These are phyloP conservation scores for Fraxinus nigra DNA, from an alignment of 305 asterid genomes.

Conservation along the genomic window DNA sequence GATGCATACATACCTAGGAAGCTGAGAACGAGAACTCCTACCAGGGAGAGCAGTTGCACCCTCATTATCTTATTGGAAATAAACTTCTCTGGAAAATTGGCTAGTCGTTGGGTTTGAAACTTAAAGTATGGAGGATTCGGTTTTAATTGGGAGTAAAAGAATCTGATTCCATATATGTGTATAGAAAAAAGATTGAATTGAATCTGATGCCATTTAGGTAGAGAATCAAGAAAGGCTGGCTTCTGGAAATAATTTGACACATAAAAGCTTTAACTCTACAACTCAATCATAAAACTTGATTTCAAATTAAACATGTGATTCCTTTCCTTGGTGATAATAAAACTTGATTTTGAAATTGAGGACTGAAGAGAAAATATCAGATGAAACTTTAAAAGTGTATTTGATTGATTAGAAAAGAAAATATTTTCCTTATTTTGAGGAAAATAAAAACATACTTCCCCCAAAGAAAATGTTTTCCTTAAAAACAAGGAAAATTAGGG, in stretches of 20 bases:
- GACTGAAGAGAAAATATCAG: background rate
- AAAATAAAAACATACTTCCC: no score
- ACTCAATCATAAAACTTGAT: conserved; percentile 3
- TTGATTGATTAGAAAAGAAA: no score
- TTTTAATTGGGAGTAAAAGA: background rate
- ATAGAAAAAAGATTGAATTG: background rate
- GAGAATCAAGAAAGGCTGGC: background rate
- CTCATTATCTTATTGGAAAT: conserved; percentile 13
- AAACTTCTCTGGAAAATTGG: background rate
- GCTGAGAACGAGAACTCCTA: conserved; percentile 24
- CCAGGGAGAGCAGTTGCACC: conserved; percentile 3
- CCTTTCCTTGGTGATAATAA: background rate
- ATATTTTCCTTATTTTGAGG: no score
- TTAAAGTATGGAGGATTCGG: background rate
- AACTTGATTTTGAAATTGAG: background rate
- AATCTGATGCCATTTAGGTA: background rate
- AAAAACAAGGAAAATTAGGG: no score
- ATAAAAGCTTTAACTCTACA: background rate
- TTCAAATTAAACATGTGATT: conserved; percentile 7
- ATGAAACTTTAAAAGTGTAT: background rate
- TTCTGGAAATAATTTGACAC: background rate
- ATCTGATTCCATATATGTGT: conserved; percentile 16
- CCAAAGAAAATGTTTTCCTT: no score
- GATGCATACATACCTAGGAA: conserved; percentile 14
- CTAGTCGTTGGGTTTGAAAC: background rate